phyloP scores from a whole-genome alignment of 2,329 filamentous ascomycete genomes.

The Colletotrichum trifolii region DNA sequence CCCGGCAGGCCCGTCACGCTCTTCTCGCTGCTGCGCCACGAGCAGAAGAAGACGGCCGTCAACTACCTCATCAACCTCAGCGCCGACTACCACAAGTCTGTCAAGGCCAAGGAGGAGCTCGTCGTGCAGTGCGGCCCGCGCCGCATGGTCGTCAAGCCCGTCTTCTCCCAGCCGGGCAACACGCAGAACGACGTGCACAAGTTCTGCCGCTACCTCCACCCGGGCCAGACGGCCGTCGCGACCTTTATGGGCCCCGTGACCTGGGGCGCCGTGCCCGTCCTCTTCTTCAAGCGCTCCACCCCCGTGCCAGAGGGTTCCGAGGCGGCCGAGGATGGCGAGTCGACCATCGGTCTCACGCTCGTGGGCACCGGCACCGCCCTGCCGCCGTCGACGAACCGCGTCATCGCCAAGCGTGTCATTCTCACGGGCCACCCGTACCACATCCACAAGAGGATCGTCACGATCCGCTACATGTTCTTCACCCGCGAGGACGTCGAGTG shows the following conservation, averaged over 20 bases:
- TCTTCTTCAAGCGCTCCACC: constrained; percentile 81
- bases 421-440: constrained; percentile 97
- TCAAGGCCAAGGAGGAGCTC: constrained; percentile 93
- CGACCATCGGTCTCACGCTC: constrained; percentile 70
- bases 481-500: constrained; percentile 93
- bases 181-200: constrained; percentile 98
- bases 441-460: constrained; percentile 98
- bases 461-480: constrained; percentile 99
- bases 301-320: constrained; percentile 50
- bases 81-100: constrained; percentile 77
- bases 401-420: constrained; percentile 93
- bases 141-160: constrained; percentile 86
- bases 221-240: constrained; percentile 88
- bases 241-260: constrained; percentile 90
- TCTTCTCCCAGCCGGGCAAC: constrained; percentile 89
- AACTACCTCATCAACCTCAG: constrained; percentile 91
- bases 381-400: constrained; percentile 78
- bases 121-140: constrained; percentile 92
- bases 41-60: constrained; percentile 91
- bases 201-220: constrained; percentile 91
- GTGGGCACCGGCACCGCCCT: constrained; percentile 90
- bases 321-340: constrained; percentile 51
- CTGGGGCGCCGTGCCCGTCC: constrained; percentile 90
- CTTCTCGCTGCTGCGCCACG: constrained; percentile 90
- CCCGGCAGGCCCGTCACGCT: constrained; percentile 73